These are phyloP conservation scores for Phytophthora sp. DNA, from an alignment of 352 stramenopile genomes.

Conservation along the genomic window DNA sequence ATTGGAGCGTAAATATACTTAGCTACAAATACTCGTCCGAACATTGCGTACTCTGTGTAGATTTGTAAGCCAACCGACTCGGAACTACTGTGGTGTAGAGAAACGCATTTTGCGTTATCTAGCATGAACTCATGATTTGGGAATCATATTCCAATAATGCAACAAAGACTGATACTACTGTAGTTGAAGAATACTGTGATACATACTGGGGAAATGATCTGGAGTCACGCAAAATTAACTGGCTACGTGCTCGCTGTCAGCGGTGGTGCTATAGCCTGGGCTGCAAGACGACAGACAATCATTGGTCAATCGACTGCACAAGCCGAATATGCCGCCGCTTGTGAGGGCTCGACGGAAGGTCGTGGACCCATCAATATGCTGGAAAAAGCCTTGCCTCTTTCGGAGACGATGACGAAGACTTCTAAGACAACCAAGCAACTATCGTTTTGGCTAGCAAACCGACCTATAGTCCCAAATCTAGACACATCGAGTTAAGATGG, in stretches of 20 bases:
- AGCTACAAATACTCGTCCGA: slow-evolving; percentile 23
- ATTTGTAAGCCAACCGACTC: no score
- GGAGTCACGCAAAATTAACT: slow-evolving; percentile 19
- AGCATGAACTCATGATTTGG: no score
- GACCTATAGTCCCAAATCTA: slow-evolving; percentile 14
- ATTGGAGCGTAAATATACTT: slow-evolving; percentile 34
- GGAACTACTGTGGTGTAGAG: no score
- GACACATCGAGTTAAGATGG: slow-evolving; percentile 3
- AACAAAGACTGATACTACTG: neutral
- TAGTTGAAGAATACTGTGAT: slow-evolving; percentile 22
- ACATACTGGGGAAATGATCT: slow-evolving; percentile 25
- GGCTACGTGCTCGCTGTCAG: slow-evolving; percentile 12
- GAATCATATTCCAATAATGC: no score
- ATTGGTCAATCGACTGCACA: slow-evolving; percentile 17
- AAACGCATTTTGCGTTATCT: slow-evolving; percentile 19
- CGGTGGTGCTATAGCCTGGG: slow-evolving; percentile 17
- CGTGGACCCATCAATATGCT: slow-evolving; percentile 18
- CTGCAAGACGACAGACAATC: slow-evolving; percentile 18
- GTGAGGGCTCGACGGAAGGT: slow-evolving; percentile 18
- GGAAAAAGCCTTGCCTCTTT: slow-evolving; percentile 6
- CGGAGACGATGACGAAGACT: no score
- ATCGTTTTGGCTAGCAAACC: slow-evolving; percentile 7
- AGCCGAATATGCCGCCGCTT: slow-evolving; percentile 20
- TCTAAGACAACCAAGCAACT: slow-evolving; percentile 9
- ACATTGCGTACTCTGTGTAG: no score